Evolutionary conservation across 805 yeast genomes (phyloP).

Genomic region (Saturnispora diversa): DNA sequence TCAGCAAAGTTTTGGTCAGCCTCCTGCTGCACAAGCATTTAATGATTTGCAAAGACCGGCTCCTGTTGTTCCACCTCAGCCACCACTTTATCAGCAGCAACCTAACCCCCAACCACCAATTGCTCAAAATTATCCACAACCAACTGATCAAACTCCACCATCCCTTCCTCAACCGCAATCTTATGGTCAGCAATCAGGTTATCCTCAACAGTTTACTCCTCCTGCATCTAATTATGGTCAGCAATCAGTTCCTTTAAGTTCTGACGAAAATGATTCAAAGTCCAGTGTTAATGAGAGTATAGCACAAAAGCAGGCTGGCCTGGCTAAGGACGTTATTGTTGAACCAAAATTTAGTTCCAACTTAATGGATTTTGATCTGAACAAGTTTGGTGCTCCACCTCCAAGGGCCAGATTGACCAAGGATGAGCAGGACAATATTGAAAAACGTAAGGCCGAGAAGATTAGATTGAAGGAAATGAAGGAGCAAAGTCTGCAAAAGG

Average conservation of each 20-base stretch:
- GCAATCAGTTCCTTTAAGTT: background rate
- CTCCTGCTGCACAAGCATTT: constrained; percentile 6
- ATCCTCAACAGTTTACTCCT: background rate
- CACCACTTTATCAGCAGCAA: constrained; percentile 14
- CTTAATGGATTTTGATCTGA: constrained; percentile 31
- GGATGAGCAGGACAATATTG: constrained; percentile 21
- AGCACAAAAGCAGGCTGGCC: constrained; percentile 14
- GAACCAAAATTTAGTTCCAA: constrained; percentile 27
- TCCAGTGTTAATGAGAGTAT: constrained; percentile 4
- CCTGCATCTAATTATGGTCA: constrained; percentile 2
- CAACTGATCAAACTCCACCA: constrained; percentile 13
- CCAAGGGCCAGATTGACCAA: constrained; percentile 30
- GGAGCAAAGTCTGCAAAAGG: constrained; percentile 25
- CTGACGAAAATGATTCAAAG: background rate
- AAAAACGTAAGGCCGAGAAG: constrained; percentile 21
- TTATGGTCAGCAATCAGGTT: constrained; percentile 1
- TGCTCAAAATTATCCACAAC: constrained; percentile 1
- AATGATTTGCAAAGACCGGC: no score
- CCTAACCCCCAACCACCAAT: constrained; percentile 3
- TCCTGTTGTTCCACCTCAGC: constrained; percentile 16
- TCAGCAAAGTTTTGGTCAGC: no score
- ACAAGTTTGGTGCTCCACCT: constrained; percentile 40
- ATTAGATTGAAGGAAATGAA: constrained; percentile 23
- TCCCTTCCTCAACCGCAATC: constrained; percentile 9
- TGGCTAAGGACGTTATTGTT: constrained; percentile 16